Evolutionary conservation across 1,139 yeast genomes (phyloP).

Genomic region (Ashbya aceris): DNA sequence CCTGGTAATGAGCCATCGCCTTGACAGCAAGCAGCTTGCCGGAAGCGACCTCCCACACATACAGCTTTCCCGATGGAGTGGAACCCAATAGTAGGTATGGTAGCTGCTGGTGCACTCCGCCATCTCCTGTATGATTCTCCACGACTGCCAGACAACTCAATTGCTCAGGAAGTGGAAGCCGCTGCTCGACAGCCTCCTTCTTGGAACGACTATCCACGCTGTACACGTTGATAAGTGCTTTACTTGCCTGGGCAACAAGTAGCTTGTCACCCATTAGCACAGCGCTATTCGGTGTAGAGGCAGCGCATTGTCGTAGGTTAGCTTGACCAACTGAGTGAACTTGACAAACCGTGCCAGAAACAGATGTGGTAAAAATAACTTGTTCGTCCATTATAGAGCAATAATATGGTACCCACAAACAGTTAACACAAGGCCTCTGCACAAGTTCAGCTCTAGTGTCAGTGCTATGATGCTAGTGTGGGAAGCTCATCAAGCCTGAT

Average conservation of each 20-base stretch:
- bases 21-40: constrained; percentile 65
- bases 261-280: constrained; percentile 33
- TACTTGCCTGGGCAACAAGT: constrained; percentile 55
- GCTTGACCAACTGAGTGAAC: constrained; percentile 27
- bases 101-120: constrained; percentile 16
- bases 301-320: constrained; percentile 25
- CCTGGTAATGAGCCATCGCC: constrained; percentile 76
- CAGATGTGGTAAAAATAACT: constrained; percentile 24
- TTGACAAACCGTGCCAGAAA: constrained; percentile 22
- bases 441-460: too few relatives aligned
- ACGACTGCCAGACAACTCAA: constrained; percentile 44
- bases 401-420: neutral
- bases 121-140: constrained; percentile 8
- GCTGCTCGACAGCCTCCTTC: constrained; percentile 75
- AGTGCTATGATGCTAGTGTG: too few relatives aligned
- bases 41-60: constrained; percentile 78
- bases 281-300: constrained; percentile 39
- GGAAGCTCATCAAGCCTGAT: too few relatives aligned
- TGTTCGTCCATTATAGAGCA: constrained; percentile 25
- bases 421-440: neutral
- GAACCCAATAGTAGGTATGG: constrained; percentile 63
- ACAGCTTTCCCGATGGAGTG: constrained; percentile 53
- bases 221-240: constrained; percentile 69
- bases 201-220: constrained; percentile 40
- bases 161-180: constrained; percentile 78